Base-by-base conservation (phyloP, 2,329 filamentous ascomycete species). In the Tolypocladium cylindrosporum region DNA sequence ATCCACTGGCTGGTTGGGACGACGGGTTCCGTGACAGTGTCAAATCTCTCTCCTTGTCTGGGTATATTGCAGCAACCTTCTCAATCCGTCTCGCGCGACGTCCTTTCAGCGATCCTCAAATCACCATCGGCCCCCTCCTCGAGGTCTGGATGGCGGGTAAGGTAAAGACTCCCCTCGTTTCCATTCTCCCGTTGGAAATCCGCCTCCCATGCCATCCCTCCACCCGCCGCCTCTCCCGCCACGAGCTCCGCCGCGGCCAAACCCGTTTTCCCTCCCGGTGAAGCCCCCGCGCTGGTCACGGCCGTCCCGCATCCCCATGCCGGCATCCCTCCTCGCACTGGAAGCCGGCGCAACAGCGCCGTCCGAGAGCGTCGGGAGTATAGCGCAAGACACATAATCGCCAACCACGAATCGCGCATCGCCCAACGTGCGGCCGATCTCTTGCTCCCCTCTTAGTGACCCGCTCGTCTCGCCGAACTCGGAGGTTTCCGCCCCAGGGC, bases 371-470 rank as follows among this genome's bases (percentile, higher is more conserved):
- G 90, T 90, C 48, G 90, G 86, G 58, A 93, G 77, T 60, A 96
- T 86, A 6, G 90, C 89, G 69, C 90, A 93, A 59, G 88, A 87
- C 45, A 97, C 80, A 68, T 89, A 96, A 72, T 97, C 93, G 0
- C 93, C 93, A 61, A 94, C 88, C 13, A 96, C 88, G 67, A 96
- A 96, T 27, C 87, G 83, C 40, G 83, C 85, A 57, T 95, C 90
- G 42, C 79, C 79, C 39, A 97, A 74, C 10, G 89, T 92, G 75
- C 88, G 93, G 36, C 85, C 79, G 13, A 84, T 81, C 36, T 90
- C 86, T 7, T 81, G 81, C 40, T 78, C 78, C 69, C 69, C 61
- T 66, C 65, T 62, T 62, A 65, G 60, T 66, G 69, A 59, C 65
- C 66, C 61, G 9, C 63, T 66, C 51, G 66, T 69, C 53, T 72